These are phyloP conservation scores for Paxillus involutus DNA, from an alignment of 768 basidiomycete genomes.

Conservation along the genomic window DNA sequence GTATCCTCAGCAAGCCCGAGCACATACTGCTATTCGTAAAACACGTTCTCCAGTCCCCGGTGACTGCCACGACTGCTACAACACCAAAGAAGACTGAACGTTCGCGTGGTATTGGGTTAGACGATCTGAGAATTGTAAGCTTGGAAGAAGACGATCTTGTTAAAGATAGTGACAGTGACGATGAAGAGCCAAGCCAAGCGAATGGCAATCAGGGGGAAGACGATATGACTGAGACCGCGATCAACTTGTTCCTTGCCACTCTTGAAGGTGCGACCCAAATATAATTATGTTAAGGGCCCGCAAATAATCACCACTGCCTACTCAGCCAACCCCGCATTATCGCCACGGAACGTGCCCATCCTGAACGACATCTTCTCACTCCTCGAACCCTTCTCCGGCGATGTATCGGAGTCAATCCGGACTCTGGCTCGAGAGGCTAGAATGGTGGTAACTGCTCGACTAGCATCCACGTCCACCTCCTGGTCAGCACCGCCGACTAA, in stretches of 20 bases:
- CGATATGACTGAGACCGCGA: conserved; percentile 73
- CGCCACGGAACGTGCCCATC: conserved; percentile 57
- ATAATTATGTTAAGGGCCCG: no score
- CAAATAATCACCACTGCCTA: neutral
- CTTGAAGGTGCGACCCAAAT: conserved; percentile 66
- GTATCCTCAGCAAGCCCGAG: conserved; percentile 59
- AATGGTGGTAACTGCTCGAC: conserved; percentile 80
- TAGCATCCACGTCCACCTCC: conserved; percentile 56
- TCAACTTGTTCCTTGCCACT: conserved; percentile 79
- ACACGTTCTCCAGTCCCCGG: conserved; percentile 61
- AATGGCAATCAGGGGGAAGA: conserved; percentile 45
- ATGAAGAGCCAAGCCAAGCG: conserved; percentile 41
- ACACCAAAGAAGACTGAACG: conserved; percentile 2
- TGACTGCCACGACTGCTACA: neutral
- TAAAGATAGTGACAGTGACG: conserved; percentile 61
- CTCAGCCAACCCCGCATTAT: conserved; percentile 55
- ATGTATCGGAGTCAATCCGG: conserved; percentile 49
- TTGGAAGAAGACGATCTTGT: conserved; percentile 37
- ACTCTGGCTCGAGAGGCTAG: conserved; percentile 73
- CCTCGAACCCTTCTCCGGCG: conserved; percentile 55
- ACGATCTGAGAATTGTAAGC: conserved; percentile 39
- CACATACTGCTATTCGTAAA: conserved; percentile 84
- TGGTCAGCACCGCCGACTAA: conserved; percentile 16
- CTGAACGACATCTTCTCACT: conserved; percentile 70
- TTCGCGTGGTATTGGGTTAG: conserved; percentile 26